A percentile compares a stretch with the other conserved stretches of the same genome.
Evolutionary conservation across 768 basidiomycete genomes (phyloP).

Genomic region (Inosperma sp.): DNA sequence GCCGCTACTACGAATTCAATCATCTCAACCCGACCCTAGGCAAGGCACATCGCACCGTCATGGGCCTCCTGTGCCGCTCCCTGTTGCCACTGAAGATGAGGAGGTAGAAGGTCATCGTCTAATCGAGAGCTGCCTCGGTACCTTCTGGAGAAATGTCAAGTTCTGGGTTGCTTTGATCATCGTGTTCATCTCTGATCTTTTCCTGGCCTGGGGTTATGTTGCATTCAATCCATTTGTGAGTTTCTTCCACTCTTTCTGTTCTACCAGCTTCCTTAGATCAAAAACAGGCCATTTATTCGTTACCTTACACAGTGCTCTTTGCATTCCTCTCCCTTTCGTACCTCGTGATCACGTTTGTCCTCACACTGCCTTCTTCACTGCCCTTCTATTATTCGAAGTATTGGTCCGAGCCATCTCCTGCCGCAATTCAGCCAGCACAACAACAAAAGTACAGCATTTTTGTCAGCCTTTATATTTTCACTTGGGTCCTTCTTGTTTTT

Average conservation of each 20-base stretch:
- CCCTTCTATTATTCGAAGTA: conserved; percentile 26
- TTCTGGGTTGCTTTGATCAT: conserved; percentile 59
- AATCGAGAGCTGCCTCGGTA: conserved; percentile 17
- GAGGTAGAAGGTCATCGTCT: background rate
- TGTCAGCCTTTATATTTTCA: conserved; percentile 51
- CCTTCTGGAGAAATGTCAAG: conserved; percentile 47
- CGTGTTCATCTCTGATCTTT: conserved; percentile 41
- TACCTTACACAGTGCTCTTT: conserved; percentile 46
- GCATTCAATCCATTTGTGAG: conserved; percentile 62
- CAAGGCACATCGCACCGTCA: too few species aligned
- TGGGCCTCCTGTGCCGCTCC: too few species aligned
- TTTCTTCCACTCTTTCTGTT: conserved; percentile 10
- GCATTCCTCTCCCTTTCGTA: conserved; percentile 50
- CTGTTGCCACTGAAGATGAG: background rate
- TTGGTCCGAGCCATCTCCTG: conserved; percentile 26
- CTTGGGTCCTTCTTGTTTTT: conserved; percentile 53
- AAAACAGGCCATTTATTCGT: conserved; percentile 56
- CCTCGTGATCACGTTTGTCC: conserved; percentile 39
- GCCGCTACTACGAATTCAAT: too few species aligned
- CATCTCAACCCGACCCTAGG: too few species aligned
- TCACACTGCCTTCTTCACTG: conserved; percentile 34
- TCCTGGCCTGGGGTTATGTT: conserved; percentile 45
- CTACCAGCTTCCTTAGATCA: background rate
- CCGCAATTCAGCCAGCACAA: conserved; percentile 29
- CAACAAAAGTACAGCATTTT: conserved; percentile 50